Base-by-base conservation (phyloP, 768 basidiomycete genomes). In the Clathrus columnatus region DNA sequence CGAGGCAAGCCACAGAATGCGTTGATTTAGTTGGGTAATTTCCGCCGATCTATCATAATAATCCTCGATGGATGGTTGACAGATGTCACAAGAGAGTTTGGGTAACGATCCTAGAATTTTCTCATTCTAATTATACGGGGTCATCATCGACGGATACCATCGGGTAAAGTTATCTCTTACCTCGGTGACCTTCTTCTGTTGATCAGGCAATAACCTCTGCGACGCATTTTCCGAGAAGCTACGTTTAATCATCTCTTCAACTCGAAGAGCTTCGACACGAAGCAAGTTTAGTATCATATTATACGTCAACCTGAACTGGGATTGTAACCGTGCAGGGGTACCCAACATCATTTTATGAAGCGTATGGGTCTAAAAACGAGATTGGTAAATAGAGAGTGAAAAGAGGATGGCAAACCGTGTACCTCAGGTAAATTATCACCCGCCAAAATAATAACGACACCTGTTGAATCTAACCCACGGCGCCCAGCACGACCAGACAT, bases 181-280 rank as follows among this genome's bases (percentile, higher is more conserved):
- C 75, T 95, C 85, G 1, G 75, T 67, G 21, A 98, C 88, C 65
- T 85, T 81, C 67, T 86, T 84, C 68, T 98, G 92, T 59, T 98
- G 91, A 53, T 95, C 92, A 4, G 96, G 96, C 27, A 97, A 72
- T 44, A 97, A 73, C 36, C 85, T 77, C 65, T 99, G 96, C 0
- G 96, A 87, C 1, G 92, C 85, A 65, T 98, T 98, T 72, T 99
- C 96, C 17, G 96, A 98, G 70, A 99, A 99, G 67, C 91, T 93
- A 36, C 96, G 79, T 69, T 98, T 98, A 66, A 99, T 98, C 96
- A 99, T 99, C 70, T 99, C 96, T 65, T 99, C 96, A 17, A 98
- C 95, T 57, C 84, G 78, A 47, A 99, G 75, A 0, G 96, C 94
- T 65, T 99, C 96, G 8, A 99, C 96, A 18, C 96, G 84, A 8